Conservation (phyloP, 306 rosid genomes). For the Rosa multiflora region DNA sequence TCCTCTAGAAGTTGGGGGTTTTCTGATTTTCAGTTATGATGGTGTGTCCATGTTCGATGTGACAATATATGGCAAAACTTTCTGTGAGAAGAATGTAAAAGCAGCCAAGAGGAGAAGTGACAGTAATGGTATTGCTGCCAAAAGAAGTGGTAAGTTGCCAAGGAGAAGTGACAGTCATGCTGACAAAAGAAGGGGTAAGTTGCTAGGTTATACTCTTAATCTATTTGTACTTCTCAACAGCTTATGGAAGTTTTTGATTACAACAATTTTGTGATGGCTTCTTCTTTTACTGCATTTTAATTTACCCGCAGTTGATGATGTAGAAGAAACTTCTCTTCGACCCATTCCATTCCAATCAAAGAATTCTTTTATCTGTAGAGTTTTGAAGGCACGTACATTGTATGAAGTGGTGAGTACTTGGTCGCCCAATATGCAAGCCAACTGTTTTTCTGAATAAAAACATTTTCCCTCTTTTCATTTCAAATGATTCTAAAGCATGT, state of each 20-base stretch:
- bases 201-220: neutral
- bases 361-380: neutral
- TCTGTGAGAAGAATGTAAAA: neutral
- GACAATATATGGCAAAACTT: neutral
- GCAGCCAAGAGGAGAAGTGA: neutral
- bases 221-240: neutral
- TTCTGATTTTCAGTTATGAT: neutral
- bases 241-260: neutral
- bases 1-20: neutral
- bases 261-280: neutral
- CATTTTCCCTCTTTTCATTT: no score
- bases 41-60: constrained; percentile 3
- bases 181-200: neutral
- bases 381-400: neutral
- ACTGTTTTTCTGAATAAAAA: neutral
- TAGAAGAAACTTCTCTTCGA: neutral
- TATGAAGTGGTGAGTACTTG: neutral
- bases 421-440: neutral
- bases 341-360: neutral
- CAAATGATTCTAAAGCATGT: no score
- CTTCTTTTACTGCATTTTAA: neutral
- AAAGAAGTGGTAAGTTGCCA: neutral
- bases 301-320: neutral
- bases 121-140: no score
- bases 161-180: neutral